Base-by-base conservation (phyloP, 2,329 filamentous ascomycete species). In the Peltaster fructicola region DNA sequence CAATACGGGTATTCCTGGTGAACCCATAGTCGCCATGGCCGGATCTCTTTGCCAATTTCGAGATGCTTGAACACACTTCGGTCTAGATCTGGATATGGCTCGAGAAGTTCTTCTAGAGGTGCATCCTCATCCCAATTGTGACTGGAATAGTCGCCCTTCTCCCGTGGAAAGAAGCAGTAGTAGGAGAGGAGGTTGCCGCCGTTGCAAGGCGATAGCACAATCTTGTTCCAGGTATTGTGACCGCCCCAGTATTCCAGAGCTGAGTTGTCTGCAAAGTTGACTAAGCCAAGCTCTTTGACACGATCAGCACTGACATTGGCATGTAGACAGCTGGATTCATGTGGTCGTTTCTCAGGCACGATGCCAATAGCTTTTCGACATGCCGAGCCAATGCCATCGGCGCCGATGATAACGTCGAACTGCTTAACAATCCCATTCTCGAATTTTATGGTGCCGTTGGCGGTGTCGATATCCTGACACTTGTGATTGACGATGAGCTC, bases 221-320 rank as follows among this genome's bases (percentile, higher is more conserved):
- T 76, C 56, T 77, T 78, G 47, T 75, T 65, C 57, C 56, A 67
- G 23, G 30, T 36, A 39, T 65, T 68, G 25, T 68, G 62, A 2
- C 73, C 73, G 14, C 73, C 73, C 72, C 72, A 77, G 53, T 74
- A 77, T 45, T 78, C 68, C 0, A 78, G 53, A 0, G 70, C 71
- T 14, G 45, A 54, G 48, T 76, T 45, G 16, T 58, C 40, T 0
- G 67, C 68, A 47, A 73, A 75, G 42, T 76, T 67, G 15, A 68
- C 58, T 0, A 76, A 57, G 2, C 71, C 71, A 1, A 65, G 52
- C 13, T 21, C 28, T 29, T 55, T 54, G 15, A 67, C 57, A 1
- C 65, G 68, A n/a, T 72, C 59, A 17, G 65, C 63, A 1, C 69
- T 72, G 27, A 77, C 66, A 40, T 74, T 77, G 32, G 65, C 59